Evolutionary conservation across 1,284 basidiomycete species (phyloP).

Genomic region (Cryptococcus maquisensis): DNA sequence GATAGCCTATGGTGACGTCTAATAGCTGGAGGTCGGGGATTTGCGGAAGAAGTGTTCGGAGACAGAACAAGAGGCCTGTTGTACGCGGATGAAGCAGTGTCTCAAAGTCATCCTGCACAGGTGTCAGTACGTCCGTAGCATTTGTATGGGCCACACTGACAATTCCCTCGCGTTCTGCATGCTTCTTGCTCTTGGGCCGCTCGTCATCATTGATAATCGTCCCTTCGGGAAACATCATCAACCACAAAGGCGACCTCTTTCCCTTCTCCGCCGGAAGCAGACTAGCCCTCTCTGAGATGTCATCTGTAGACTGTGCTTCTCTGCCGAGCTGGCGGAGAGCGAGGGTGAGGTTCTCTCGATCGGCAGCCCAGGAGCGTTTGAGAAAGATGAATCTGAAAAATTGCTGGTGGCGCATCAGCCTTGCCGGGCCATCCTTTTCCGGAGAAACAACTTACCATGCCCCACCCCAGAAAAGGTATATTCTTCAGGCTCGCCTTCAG

Average conservation of each 20-base stretch:
- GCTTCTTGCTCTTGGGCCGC: slow-evolving; percentile 73
- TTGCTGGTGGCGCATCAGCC: slow-evolving; percentile 53
- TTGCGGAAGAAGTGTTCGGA: slow-evolving; percentile 72
- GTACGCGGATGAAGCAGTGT: slow-evolving; percentile 82
- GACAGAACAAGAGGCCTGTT: slow-evolving; percentile 79
- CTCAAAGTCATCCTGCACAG: slow-evolving; percentile 64
- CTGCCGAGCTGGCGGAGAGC: slow-evolving; percentile 45
- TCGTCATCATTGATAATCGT: slow-evolving; percentile 81
- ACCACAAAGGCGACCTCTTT: slow-evolving; percentile 65
- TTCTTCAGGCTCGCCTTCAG: slow-evolving; percentile 85
- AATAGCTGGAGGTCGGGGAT: slow-evolving; percentile 73
- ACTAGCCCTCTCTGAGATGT: slow-evolving; percentile 1
- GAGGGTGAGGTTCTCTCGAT: slow-evolving; percentile 58
- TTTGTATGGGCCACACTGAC: slow-evolving; percentile 50
- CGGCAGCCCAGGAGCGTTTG: slow-evolving; percentile 78
- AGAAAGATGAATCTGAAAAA: slow-evolving; percentile 88
- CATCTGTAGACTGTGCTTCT: slow-evolving; percentile 58
- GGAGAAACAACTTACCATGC: slow-evolving; percentile 50
- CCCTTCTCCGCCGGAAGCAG: slow-evolving; percentile 38
- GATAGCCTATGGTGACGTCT: slow-evolving; percentile 87
- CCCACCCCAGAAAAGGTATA: slow-evolving; percentile 83
- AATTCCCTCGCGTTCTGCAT: slow-evolving; percentile 46
- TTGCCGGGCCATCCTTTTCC: too few species aligned
- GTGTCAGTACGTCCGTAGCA: background rate
- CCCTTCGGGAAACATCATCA: slow-evolving; percentile 89